These are phyloP conservation scores for Acanthamoeba royreba DNA, from an alignment of 208 protist genomes.

Conservation along the genomic window DNA sequence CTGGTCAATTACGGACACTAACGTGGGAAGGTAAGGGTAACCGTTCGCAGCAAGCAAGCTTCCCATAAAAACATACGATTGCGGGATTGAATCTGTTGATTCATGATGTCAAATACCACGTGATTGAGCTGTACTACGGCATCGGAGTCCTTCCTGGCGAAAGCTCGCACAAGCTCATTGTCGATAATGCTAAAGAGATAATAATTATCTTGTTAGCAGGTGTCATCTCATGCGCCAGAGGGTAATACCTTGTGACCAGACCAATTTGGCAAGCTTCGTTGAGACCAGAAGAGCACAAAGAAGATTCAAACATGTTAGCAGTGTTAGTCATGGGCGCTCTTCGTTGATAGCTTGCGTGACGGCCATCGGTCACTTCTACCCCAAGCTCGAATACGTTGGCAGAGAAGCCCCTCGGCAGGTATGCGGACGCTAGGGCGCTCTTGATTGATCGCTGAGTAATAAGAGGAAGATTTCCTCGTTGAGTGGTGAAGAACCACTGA, in stretches of 20 bases:
- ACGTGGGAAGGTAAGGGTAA: not conserved
- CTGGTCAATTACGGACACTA: not conserved
- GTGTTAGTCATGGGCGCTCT: not conserved
- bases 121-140: not conserved
- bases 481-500: conserved; percentile 8
- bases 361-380: not conserved
- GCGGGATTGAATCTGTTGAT: not conserved
- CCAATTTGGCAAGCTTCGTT: not conserved
- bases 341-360: not conserved
- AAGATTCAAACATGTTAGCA: not conserved
- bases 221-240: not conserved
- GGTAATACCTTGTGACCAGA: not conserved
- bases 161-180: not conserved
- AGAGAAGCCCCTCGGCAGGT: not conserved
- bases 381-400: not conserved
- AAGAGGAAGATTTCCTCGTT: not conserved
- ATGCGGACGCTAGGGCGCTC: not conserved
- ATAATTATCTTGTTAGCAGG: not conserved
- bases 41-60: not conserved
- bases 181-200: not conserved
- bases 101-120: not conserved
- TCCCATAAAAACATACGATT: not conserved
- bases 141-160: not conserved
- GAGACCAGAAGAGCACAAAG: not conserved
- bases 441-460: not conserved